These are phyloP conservation scores for Nicotiana sylvestris DNA, from an alignment of 257 asterid species.

Conservation along the genomic window DNA sequence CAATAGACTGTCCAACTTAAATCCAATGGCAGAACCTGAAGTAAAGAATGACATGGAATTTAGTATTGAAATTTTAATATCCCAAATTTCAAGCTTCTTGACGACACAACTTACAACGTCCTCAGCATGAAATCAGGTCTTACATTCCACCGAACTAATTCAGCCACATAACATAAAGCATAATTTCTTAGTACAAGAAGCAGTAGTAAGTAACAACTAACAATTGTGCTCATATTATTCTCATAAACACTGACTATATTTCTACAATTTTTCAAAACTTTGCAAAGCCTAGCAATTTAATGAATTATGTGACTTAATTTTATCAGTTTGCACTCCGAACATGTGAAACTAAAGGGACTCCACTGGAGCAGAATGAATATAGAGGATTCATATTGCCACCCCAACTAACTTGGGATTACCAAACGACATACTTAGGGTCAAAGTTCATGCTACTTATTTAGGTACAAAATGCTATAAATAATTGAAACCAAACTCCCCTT, in stretches of 20 bases:
- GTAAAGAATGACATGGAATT: slow-evolving; percentile 6
- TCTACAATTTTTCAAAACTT: not conserved
- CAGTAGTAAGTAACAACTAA: not conserved
- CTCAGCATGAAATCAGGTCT: slow-evolving; percentile 1
- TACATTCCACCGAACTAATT: not conserved
- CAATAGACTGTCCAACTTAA: slow-evolving; percentile 95
- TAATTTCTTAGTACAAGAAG: not conserved
- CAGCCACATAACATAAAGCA: not conserved
- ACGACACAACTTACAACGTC: not conserved
- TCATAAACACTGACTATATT: not conserved
- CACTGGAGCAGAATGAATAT: not conserved
- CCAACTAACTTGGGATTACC: not conserved
- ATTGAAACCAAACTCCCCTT: not conserved
- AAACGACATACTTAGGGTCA: not conserved
- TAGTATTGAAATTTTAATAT: not conserved
- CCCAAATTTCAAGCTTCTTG: not conserved
- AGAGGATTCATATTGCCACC: not conserved
- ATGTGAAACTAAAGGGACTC: not conserved
- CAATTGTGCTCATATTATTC: not conserved
- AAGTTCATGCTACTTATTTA: not conserved
- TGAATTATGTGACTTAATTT: not conserved
- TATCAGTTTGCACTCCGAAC: not conserved
- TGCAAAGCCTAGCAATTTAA: not conserved
- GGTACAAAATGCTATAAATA: not conserved
- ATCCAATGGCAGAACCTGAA: slow-evolving; percentile 84